Evolutionary conservation across 2,329 filamentous ascomycete species (phyloP).

Genomic region (Stromatinia cepivora): DNA sequence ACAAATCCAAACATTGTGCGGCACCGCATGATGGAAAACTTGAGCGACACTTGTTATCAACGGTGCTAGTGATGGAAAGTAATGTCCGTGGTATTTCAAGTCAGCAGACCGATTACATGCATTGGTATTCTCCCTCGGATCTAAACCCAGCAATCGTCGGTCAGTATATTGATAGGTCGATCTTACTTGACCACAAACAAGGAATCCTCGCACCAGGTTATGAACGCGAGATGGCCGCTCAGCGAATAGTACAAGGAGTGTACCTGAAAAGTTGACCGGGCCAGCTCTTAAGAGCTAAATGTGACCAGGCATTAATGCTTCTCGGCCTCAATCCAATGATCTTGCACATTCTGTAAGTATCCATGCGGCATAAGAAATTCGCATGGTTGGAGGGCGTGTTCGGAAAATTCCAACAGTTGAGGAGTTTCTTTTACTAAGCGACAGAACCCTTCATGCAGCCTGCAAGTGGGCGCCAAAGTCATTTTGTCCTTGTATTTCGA

Average conservation of each 20-base stretch:
- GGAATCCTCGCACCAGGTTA: neutral
- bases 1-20: neutral
- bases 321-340: conserved; percentile 8
- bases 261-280: neutral
- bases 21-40: neutral
- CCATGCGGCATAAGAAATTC: neutral
- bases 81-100: conserved; percentile 17
- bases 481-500: neutral
- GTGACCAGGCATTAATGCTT: conserved; percentile 1
- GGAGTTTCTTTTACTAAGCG: conserved; percentile 2
- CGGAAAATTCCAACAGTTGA: conserved; percentile 2
- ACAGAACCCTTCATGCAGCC: conserved; percentile 20
- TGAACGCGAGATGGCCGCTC: neutral
- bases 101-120: conserved; percentile 10
- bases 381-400: conserved; percentile 10
- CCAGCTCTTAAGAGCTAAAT: neutral
- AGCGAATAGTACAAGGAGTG: neutral
- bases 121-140: neutral
- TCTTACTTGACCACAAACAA: conserved; percentile 2
- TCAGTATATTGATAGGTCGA: conserved; percentile 13
- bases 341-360: neutral
- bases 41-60: neutral
- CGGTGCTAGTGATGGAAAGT: conserved; percentile 12
- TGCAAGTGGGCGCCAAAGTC: conserved; percentile 6
- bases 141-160: neutral